Conservation (phyloP, 306 rosid genomes). For the Vigna radiata region DNA sequence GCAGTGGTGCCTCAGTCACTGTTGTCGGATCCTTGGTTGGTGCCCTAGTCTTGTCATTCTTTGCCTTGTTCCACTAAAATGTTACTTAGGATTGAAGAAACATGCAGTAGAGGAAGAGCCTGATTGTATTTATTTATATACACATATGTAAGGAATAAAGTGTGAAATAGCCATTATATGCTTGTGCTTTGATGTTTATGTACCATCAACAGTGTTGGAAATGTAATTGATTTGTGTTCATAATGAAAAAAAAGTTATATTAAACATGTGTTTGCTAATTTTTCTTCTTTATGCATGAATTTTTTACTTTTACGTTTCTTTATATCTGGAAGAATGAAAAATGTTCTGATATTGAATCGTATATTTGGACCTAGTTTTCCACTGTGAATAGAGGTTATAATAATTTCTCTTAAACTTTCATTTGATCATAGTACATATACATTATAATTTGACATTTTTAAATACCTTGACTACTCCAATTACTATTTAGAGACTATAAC, state of each 20-base stretch:
- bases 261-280: background rate
- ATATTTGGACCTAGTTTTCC: too few species aligned
- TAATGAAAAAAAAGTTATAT: background rate
- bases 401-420: too few species aligned
- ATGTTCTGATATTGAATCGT: too few species aligned
- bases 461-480: too few species aligned
- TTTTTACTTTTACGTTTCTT: too few species aligned
- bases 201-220: background rate
- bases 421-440: too few species aligned
- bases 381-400: too few species aligned
- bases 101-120: background rate
- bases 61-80: constrained; percentile 56
- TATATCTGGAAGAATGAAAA: too few species aligned
- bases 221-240: constrained; percentile 18
- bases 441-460: too few species aligned
- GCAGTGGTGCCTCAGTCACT: constrained; percentile 46
- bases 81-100: background rate
- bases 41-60: constrained; percentile 57
- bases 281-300: too few species aligned
- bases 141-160: background rate
- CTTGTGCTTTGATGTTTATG: background rate
- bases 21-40: constrained; percentile 61
- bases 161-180: background rate
- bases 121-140: background rate
- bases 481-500: too few species aligned